phyloP scores from a whole-genome alignment of 2,329 filamentous ascomycete genomes.

The Pestalotiopsis sp. region DNA sequence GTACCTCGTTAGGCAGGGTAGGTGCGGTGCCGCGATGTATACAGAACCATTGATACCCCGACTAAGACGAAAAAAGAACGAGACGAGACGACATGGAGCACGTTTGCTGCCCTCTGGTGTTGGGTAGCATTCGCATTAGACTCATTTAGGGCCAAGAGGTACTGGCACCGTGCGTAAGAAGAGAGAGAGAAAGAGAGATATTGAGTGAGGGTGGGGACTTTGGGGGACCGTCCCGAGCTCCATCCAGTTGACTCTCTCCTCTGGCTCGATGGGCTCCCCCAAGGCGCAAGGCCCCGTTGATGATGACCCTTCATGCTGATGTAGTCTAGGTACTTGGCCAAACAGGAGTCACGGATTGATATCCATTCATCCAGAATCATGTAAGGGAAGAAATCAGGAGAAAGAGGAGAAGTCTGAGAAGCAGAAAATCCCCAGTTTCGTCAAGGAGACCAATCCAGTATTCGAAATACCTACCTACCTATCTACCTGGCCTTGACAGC shows the following conservation, averaged over 20 bases:
- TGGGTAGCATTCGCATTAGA: conserved; percentile 7
- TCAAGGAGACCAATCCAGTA: background rate
- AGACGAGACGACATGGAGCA: background rate
- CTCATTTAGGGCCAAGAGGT: background rate
- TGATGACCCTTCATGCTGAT: background rate
- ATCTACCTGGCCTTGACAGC: background rate
- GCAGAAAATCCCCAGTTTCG: background rate
- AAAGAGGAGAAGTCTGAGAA: background rate
- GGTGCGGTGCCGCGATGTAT: background rate
- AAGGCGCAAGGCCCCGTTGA: background rate
- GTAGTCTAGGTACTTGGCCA: background rate
- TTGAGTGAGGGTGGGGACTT: background rate
- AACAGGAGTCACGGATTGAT: background rate
- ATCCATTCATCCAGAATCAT: background rate
- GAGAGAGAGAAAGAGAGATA: too few relatives aligned
- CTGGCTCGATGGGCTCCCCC: background rate
- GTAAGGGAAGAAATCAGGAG: background rate
- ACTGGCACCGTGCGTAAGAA: conserved; percentile 1
- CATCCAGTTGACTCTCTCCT: too few relatives aligned
- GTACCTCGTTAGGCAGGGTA: background rate
- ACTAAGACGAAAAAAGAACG: background rate
- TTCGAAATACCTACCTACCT: background rate
- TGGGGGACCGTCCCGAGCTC: background rate
- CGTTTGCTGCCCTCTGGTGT: conserved; percentile 1
- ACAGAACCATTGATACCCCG: background rate